Conservation (phyloP, 2,329 filamentous ascomycete genomes). For the Penicillium capsulatum region DNA sequence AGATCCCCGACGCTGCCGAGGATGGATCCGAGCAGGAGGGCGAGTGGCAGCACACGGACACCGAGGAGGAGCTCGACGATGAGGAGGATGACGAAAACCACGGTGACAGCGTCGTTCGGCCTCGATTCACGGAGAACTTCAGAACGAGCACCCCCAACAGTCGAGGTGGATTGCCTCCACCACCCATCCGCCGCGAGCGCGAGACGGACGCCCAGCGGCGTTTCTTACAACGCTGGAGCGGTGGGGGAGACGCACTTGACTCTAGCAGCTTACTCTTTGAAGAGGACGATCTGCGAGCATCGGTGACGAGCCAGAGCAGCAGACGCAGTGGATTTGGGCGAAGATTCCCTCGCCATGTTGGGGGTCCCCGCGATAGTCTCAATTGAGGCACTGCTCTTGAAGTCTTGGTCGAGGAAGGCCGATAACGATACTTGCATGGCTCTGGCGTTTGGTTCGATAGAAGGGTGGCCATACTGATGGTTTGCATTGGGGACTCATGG, state of each 20-base stretch:
- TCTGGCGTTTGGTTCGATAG: constrained; percentile 1
- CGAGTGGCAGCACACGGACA: constrained; percentile 74
- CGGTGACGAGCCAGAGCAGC: constrained; percentile 31
- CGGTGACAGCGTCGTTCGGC: constrained; percentile 26
- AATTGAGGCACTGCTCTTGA: constrained; percentile 34
- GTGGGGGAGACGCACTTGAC: constrained; percentile 34
- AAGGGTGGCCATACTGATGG: too few relatives aligned
- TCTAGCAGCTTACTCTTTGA: constrained; percentile 35
- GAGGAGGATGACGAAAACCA: constrained; percentile 41
- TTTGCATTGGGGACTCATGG: too few relatives aligned
- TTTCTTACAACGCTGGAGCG: constrained; percentile 31
- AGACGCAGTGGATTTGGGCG: constrained; percentile 33
- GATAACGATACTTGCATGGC: neutral
- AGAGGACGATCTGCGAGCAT: constrained; percentile 34
- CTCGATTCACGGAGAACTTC: constrained; percentile 27
- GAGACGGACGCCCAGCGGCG: constrained; percentile 38
- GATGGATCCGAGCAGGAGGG: constrained; percentile 46
- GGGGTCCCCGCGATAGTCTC: constrained; percentile 50
- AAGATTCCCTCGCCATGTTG: constrained; percentile 40
- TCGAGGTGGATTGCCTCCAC: constrained; percentile 29
- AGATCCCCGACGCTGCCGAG: constrained; percentile 59
- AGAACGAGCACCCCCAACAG: constrained; percentile 35
- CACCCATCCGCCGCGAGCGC: constrained; percentile 22
- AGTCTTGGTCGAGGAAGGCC: neutral
- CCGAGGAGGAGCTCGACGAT: constrained; percentile 58